A percentile compares a stretch with the other conserved stretches of the same genome.
These are phyloP conservation scores for Zasmidium cellare DNA, from an alignment of 2,329 filamentous ascomycete species.

Conservation along the genomic window DNA sequence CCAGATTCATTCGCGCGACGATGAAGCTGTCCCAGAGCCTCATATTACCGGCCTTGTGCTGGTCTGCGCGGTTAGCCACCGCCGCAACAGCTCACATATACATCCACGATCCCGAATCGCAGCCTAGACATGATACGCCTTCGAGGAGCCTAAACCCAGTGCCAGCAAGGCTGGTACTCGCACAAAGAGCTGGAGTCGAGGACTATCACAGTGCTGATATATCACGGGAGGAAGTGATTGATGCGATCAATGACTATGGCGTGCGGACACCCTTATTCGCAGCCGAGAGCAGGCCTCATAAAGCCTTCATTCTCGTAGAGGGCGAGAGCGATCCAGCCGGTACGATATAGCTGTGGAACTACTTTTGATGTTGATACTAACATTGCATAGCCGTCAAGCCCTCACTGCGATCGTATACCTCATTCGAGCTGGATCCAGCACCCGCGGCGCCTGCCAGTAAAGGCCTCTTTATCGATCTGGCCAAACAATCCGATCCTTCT, in stretches of 20 bases:
- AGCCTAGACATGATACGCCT: conserved; percentile 29
- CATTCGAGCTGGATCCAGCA: conserved; percentile 29
- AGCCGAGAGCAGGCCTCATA: conserved; percentile 11
- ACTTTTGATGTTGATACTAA: conserved; percentile 1
- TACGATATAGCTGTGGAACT: conserved; percentile 5
- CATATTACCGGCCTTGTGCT: conserved; percentile 42
- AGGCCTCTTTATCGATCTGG: conserved; percentile 32
- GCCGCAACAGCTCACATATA: conserved; percentile 38
- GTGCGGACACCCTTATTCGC: conserved; percentile 43
- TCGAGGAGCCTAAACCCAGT: conserved; percentile 40
- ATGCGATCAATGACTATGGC: conserved; percentile 50
- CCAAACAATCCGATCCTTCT: conserved; percentile 25
- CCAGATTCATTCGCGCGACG: conserved; percentile 27
- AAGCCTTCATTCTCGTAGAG: conserved; percentile 30
- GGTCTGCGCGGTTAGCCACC: conserved; percentile 28
- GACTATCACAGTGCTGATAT: conserved; percentile 48
- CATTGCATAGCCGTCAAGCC: conserved; percentile 4
- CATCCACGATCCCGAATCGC: conserved; percentile 36
- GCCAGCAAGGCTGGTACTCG: conserved; percentile 51
- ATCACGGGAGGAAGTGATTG: conserved; percentile 42
- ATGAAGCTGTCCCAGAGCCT: conserved; percentile 48
- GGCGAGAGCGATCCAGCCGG: conserved; percentile 21
- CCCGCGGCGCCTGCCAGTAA: conserved; percentile 24
- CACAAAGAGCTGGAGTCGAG: conserved; percentile 52
- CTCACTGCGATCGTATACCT: conserved; percentile 18